Conservation (phyloP, 441 rosid species). For the Erysimum pusillum region DNA sequence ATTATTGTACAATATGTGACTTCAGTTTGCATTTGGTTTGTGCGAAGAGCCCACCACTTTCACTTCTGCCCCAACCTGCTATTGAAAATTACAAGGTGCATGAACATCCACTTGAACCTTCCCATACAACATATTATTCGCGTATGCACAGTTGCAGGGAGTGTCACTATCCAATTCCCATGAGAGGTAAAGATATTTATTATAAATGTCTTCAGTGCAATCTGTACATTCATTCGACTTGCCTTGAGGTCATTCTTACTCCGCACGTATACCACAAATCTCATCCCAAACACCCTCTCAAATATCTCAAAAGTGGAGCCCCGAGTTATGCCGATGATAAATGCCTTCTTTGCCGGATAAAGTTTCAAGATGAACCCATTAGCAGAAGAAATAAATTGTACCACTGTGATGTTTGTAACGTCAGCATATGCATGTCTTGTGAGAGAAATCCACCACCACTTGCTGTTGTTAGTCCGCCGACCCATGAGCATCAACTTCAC, state of each 20-base stretch:
- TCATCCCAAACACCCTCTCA: not conserved
- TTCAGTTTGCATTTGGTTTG: no score
- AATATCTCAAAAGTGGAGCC: not conserved
- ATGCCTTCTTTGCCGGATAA: not conserved
- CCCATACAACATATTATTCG: no score
- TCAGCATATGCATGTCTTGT: not conserved
- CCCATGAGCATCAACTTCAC: slow-evolving; percentile 22
- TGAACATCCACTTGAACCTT: not conserved
- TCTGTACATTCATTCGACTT: no score
- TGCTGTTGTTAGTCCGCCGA: not conserved
- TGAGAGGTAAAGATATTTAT: no score
- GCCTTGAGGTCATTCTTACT: no score
- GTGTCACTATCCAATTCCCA: no score
- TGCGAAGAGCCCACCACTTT: no score
- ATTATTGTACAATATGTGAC: no score
- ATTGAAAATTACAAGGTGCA: not conserved
- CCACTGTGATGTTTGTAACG: not conserved
- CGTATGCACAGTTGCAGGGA: no score
- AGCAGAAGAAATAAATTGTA: not conserved
- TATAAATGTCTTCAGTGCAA: no score
- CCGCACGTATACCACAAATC: not conserved
- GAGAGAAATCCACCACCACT: not conserved
- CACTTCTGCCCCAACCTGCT: not conserved
- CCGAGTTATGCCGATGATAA: not conserved
- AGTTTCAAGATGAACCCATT: not conserved